Evolutionary conservation across 1,284 basidiomycete species (phyloP).

Genomic region (Apiotrichum porosum): DNA sequence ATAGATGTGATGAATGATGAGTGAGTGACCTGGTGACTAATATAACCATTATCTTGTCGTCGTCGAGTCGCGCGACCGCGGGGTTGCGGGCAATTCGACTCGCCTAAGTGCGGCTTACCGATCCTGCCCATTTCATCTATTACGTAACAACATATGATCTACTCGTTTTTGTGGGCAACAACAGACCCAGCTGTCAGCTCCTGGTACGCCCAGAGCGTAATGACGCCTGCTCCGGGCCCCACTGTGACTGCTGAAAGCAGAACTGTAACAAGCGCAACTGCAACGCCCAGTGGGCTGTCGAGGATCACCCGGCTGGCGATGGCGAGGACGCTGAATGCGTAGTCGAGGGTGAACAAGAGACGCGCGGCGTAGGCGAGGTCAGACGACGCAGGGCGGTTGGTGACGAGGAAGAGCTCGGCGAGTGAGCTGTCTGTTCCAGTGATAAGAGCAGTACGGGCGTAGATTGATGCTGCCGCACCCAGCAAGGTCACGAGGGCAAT

Average conservation of each 20-base stretch:
- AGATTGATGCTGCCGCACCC: background rate
- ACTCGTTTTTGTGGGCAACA: no score
- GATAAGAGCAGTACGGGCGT: constrained; percentile 7
- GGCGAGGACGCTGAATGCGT: background rate
- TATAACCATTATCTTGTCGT: no score
- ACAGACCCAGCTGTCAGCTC: constrained; percentile 5
- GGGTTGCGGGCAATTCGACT: no score
- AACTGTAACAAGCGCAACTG: background rate
- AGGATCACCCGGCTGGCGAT: background rate
- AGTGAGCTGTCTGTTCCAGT: background rate
- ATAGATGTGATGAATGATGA: no score
- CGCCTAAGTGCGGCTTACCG: no score
- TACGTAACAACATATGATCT: no score
- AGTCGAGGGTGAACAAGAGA: constrained; percentile 10
- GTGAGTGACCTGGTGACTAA: no score
- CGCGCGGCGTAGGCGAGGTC: constrained; percentile 3
- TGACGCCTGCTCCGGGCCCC: constrained; percentile 12
- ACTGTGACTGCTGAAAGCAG: background rate
- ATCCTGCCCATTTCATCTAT: no score
- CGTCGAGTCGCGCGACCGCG: no score
- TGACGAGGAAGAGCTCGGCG: constrained; percentile 7
- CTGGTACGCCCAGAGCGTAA: constrained; percentile 9
- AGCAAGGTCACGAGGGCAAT: constrained; percentile 3
- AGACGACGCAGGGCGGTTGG: background rate
- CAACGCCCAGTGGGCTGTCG: background rate